Evolutionary conservation across 805 yeast genomes (phyloP), one percentile per base, ranked within the genome.

Genomic region (Aciculoconidium aculeatum): DNA sequence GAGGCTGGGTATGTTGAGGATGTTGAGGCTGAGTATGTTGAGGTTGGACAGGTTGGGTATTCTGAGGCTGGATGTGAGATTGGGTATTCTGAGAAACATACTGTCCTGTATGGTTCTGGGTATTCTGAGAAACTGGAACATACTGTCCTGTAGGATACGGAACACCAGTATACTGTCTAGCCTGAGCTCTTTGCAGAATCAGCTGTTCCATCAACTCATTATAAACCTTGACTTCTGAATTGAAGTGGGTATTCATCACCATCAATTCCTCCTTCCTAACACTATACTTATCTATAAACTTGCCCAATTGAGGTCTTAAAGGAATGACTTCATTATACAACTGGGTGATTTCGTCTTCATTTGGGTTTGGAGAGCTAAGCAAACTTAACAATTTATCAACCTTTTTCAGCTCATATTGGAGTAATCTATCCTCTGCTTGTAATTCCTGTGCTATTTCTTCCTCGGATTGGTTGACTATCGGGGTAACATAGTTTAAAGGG

Each of bases 401-500:
- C 32, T 81, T 79, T 21, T 64, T 48, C 50, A 49, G 50, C 20
- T 60, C 67, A 40, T 72, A 72, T 7, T 67, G 56, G 24, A 82
- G 61, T 26, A 88, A 53, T 36, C 62, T 48, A 17, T 60, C 52
- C 51, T 84, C 87, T 35, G 61, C 55, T 39, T 61, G 57, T 17
- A 48, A 41, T 43, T 79, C 81, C 15, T 60, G 55, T 6, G 58
- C 55, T 4, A 80, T 37, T 39, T 87, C 88, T 27, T 70, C 68
- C 2, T 72, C 66, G 0, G 84, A 65, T 19, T 80, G 78, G 25
- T 77, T 80, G 1, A 77, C 72, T 4, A 87, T 60, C 2, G 87
- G 87, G 0, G 84, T 72, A 1, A 92, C 97, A 49, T 92, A 90
- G 51, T 90, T 90, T 35, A 84, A 70, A 0, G 98, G 98, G 55